These are phyloP conservation scores for Pyrenophora graminea DNA, from an alignment of 2,329 filamentous ascomycete genomes.

Conservation along the genomic window DNA sequence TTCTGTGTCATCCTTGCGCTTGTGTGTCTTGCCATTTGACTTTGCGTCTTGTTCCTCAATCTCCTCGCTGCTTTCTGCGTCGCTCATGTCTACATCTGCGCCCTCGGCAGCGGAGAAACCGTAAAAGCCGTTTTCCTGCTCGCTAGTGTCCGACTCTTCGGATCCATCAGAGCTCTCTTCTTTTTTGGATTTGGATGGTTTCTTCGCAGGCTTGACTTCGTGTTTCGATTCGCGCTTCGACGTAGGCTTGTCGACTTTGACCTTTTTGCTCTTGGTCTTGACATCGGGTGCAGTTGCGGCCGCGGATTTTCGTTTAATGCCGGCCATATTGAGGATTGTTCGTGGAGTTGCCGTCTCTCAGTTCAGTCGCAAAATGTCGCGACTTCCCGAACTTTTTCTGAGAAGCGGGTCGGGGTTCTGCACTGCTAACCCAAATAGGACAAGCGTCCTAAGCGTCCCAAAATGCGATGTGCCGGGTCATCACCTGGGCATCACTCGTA, in stretches of 20 bases:
- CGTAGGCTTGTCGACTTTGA: conserved; percentile 40
- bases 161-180: conserved; percentile 37
- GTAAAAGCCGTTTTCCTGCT: conserved; percentile 43
- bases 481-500: not conserved
- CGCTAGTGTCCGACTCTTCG: conserved; percentile 44
- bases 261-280: conserved; percentile 46
- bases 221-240: conserved; percentile 35
- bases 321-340: conserved; percentile 33
- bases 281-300: conserved; percentile 22
- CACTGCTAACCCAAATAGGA: conserved; percentile 6
- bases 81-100: conserved; percentile 30
- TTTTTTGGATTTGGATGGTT: conserved; percentile 34
- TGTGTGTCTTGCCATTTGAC: conserved; percentile 25
- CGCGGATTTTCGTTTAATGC: conserved; percentile 42
- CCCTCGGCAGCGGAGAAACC: conserved; percentile 40
- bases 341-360: conserved; percentile 10
- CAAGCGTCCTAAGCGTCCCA: not conserved
- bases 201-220: conserved; percentile 32
- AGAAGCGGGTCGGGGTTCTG: conserved; percentile 22
- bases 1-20: conserved; percentile 32
- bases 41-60: conserved; percentile 16
- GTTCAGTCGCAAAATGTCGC: conserved; percentile 19
- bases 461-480: not conserved
- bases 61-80: conserved; percentile 23
- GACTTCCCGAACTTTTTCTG: conserved; percentile 33